Evolutionary conservation across 2,329 filamentous ascomycete species (phyloP).

Genomic region (Cladosporium sp.): DNA sequence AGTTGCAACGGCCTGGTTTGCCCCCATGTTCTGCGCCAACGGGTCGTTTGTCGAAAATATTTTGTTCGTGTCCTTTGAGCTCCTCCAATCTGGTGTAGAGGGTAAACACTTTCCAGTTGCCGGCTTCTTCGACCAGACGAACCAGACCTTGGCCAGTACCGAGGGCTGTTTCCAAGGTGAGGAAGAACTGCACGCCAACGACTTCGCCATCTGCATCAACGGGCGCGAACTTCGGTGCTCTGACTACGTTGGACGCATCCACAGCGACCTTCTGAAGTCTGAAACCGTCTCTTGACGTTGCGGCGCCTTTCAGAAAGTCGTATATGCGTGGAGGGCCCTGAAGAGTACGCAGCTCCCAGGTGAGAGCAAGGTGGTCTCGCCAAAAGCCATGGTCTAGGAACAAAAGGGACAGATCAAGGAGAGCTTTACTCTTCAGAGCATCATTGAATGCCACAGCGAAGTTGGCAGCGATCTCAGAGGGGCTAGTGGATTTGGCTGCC

Average conservation of each 20-base stretch:
- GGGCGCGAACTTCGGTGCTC: constrained; percentile 32
- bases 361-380: constrained; percentile 59
- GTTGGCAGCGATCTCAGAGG: background rate
- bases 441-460: background rate
- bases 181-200: constrained; percentile 35
- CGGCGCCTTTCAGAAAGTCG: constrained; percentile 38
- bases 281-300: constrained; percentile 35
- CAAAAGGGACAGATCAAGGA: background rate
- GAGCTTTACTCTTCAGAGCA: background rate
- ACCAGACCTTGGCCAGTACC: constrained; percentile 38
- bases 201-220: constrained; percentile 26
- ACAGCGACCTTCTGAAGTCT: constrained; percentile 23
- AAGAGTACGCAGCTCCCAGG: constrained; percentile 59
- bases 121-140: constrained; percentile 34
- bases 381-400: constrained; percentile 38
- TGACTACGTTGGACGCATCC: constrained; percentile 9
- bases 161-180: constrained; percentile 25
- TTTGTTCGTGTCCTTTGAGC: constrained; percentile 37
- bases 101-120: constrained; percentile 43
- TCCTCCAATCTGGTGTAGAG: constrained; percentile 40
- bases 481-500: background rate
- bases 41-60: background rate
- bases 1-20: constrained; percentile 31
- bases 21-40: constrained; percentile 23
- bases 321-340: constrained; percentile 47